Percentiles rank a stretch among this genome's conserved stretches.
These are phyloP conservation scores for Tricholoma sp. DNA, from an alignment of 768 basidiomycete species.

Conservation along the genomic window DNA sequence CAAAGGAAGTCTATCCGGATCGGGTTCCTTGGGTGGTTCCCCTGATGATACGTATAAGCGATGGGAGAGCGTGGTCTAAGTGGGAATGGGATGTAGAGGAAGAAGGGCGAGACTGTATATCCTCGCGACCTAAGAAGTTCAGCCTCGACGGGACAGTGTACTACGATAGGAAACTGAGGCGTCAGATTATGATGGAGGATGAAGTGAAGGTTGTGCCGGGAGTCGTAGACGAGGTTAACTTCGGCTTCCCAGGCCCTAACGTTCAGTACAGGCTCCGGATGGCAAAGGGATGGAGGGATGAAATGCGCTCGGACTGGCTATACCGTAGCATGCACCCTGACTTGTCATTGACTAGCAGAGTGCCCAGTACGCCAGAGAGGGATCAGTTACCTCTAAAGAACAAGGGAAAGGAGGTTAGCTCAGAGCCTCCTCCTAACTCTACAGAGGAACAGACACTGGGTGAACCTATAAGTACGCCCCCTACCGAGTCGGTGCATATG, in stretches of 20 bases:
- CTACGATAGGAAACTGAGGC: background rate
- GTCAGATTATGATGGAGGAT: background rate
- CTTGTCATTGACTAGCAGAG: too few relatives aligned
- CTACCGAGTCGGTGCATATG: too few relatives aligned
- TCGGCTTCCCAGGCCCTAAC: background rate
- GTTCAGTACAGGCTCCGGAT: background rate
- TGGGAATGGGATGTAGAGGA: background rate
- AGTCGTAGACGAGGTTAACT: background rate
- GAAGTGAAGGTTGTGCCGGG: background rate
- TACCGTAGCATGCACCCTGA: background rate
- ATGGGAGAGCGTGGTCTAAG: background rate
- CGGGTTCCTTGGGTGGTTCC: background rate
- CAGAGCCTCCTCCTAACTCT: too few relatives aligned
- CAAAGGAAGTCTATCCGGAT: background rate
- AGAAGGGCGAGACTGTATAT: background rate
- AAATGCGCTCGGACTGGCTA: background rate
- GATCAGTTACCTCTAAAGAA: too few relatives aligned
- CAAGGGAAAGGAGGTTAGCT: too few relatives aligned
- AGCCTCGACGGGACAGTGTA: background rate
- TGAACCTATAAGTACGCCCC: too few relatives aligned
- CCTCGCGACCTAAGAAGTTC: background rate
- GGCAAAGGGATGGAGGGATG: background rate
- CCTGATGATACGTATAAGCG: background rate
- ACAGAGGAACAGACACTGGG: too few relatives aligned
- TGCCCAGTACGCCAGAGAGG: too few relatives aligned